Percentiles rank a stretch among this genome's conserved stretches.
These are phyloP conservation scores for Arthroderma sp. DNA, from an alignment of 2,329 filamentous ascomycete species.

Conservation along the genomic window DNA sequence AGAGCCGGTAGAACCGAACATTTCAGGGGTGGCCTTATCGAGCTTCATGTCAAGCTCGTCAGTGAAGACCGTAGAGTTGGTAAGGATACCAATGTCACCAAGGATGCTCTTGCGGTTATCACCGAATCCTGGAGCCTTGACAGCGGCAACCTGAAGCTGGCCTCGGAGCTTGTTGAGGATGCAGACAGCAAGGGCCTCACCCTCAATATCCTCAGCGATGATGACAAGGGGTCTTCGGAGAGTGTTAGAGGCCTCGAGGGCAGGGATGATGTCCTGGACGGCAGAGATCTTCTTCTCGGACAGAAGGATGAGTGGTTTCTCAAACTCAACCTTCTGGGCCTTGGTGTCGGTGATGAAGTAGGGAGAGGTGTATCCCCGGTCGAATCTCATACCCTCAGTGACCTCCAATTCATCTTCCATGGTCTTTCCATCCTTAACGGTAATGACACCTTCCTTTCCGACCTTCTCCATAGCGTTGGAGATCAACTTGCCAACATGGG, in stretches of 20 bases:
- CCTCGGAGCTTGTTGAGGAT: slow-evolving; percentile 99
- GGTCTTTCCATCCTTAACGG: slow-evolving; percentile 99
- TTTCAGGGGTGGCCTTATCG: slow-evolving; percentile 89
- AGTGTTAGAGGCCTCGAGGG: slow-evolving; percentile 92
- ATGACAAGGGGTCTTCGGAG: slow-evolving; percentile 91
- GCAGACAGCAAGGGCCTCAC: slow-evolving; percentile 95
- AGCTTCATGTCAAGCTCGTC: slow-evolving; percentile 99
- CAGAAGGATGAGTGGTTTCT: slow-evolving; percentile 96
- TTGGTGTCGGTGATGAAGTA: slow-evolving; percentile 99
- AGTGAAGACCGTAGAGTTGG: slow-evolving; percentile 93
- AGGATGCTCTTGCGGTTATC: slow-evolving; percentile 99
- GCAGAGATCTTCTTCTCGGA: slow-evolving; percentile 99
- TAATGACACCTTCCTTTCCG: slow-evolving; percentile 99
- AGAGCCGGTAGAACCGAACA: slow-evolving; percentile 92
- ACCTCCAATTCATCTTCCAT: slow-evolving; percentile 95
- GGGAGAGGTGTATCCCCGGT: slow-evolving; percentile 94
- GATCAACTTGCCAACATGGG: slow-evolving; percentile 87
- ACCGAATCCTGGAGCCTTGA: slow-evolving; percentile 98
- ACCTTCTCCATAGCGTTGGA: slow-evolving; percentile 99
- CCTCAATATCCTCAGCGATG: slow-evolving; percentile 98
- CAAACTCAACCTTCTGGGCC: slow-evolving; percentile 97
- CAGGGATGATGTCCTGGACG: slow-evolving; percentile 96
- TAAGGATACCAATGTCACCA: slow-evolving; percentile 87
- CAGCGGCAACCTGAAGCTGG: slow-evolving; percentile 93
- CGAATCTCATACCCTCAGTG: slow-evolving; percentile 99